Percentiles rank a stretch among this genome's conserved stretches.
phyloP scores from a whole-genome alignment of 73 alveolate genomes.

The Breviolum minutum region DNA sequence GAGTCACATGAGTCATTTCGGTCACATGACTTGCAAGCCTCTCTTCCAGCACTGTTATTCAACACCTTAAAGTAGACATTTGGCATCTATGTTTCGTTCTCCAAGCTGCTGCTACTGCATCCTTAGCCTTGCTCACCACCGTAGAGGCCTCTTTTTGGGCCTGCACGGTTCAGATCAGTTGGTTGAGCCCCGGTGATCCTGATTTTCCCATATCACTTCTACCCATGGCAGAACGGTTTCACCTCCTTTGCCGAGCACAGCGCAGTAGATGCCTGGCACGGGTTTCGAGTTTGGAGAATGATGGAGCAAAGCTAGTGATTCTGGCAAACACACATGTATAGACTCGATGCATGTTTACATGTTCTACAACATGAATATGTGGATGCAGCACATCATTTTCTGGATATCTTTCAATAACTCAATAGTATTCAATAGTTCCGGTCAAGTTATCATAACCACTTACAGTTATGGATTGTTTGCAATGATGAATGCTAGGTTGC shows the following conservation, averaged over 20 bases:
- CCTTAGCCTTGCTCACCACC: constrained; percentile 66
- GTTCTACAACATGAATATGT: no score
- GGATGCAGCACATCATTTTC: no score
- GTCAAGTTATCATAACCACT: no score
- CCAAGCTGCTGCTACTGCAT: constrained; percentile 62
- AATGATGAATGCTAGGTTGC: no score
- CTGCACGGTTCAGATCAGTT: background rate
- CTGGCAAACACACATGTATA: no score
- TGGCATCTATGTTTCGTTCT: no score
- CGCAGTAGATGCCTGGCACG: background rate
- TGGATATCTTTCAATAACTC: no score
- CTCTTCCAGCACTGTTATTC: background rate
- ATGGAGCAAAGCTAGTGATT: no score
- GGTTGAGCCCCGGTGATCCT: background rate
- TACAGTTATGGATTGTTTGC: no score
- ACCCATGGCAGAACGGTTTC: background rate
- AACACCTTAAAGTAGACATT: background rate
- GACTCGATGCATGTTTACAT: no score
- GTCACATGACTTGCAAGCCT: background rate
- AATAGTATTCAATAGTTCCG: no score
- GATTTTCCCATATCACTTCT: no score
- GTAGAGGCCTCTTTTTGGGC: constrained; percentile 60
- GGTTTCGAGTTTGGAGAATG: background rate
- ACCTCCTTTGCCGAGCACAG: constrained; percentile 38
- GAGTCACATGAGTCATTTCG: background rate